Percentiles rank a stretch among this genome's conserved stretches.
Evolutionary conservation across 805 yeast genomes (phyloP).

Genomic region (Saccharomycopsis sp.): DNA sequence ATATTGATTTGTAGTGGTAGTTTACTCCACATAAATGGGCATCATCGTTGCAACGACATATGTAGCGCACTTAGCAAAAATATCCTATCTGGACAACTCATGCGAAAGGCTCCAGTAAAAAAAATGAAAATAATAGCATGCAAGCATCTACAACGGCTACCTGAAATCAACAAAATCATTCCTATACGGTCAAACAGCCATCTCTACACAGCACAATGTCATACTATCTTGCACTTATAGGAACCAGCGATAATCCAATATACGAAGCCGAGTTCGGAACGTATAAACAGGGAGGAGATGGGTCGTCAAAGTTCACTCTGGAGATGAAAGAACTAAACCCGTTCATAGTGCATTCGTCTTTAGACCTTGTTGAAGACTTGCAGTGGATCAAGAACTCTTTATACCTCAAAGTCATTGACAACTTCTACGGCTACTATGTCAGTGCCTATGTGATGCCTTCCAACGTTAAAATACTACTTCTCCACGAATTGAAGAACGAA

Average conservation of each 20-base stretch:
- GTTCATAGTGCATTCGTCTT: slow-evolving; percentile 78
- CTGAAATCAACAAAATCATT: slow-evolving; percentile 4
- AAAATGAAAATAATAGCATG: too few relatives aligned
- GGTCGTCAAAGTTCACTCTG: slow-evolving; percentile 52
- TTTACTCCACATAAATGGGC: too few relatives aligned
- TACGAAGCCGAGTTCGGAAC: slow-evolving; percentile 86
- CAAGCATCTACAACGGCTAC: not conserved
- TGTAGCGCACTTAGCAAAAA: not conserved
- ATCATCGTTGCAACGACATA: too few relatives aligned
- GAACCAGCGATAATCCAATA: slow-evolving; percentile 77
- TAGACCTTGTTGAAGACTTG: slow-evolving; percentile 85
- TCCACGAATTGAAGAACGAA: slow-evolving; percentile 51
- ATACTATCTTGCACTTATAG: slow-evolving; percentile 84
- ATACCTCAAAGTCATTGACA: slow-evolving; percentile 74
- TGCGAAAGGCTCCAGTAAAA: not conserved
- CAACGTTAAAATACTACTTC: slow-evolving; percentile 69
- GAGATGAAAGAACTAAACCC: slow-evolving; percentile 78
- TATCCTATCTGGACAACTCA: not conserved
- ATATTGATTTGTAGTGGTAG: too few relatives aligned
- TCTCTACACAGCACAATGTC: slow-evolving; percentile 41
- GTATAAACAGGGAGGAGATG: slow-evolving; percentile 59
- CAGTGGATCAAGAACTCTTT: slow-evolving; percentile 70
- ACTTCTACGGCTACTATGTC: slow-evolving; percentile 75
- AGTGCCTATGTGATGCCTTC: slow-evolving; percentile 87
- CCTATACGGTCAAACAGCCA: not conserved